A percentile compares a stretch with the other conserved stretches of the same genome.
phyloP scores from a whole-genome alignment of 2,329 filamentous ascomycete species.

The Ambrosiella cleistominuta region DNA sequence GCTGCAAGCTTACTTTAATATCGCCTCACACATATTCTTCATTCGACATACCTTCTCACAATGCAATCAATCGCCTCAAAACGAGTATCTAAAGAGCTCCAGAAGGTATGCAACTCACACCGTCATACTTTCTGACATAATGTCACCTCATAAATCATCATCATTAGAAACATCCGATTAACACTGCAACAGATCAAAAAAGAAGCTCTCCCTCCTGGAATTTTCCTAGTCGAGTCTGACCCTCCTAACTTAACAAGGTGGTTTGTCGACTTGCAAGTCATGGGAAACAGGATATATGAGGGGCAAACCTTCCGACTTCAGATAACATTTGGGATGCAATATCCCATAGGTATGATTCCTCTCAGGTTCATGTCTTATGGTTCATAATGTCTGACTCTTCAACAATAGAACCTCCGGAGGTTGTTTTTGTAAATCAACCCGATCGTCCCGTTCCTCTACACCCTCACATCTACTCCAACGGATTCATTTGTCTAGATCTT shows the following conservation, averaged over 20 bases:
- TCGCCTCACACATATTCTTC: neutral
- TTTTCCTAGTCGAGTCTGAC: slow-evolving; percentile 63
- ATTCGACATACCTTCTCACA: neutral
- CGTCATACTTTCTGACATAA: too few relatives aligned
- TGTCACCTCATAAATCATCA: too few relatives aligned
- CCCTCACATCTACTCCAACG: slow-evolving; percentile 95
- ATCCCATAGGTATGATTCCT: slow-evolving; percentile 64
- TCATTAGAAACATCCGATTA: too few relatives aligned
- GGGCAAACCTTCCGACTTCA: slow-evolving; percentile 68
- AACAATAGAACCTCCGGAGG: slow-evolving; percentile 70
- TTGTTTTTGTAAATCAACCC: slow-evolving; percentile 52
- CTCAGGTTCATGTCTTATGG: neutral
- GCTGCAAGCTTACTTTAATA: neutral
- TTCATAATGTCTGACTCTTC: neutral
- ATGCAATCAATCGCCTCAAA: slow-evolving; percentile 30
- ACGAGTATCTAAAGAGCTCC: slow-evolving; percentile 40
- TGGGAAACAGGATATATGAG: slow-evolving; percentile 74
- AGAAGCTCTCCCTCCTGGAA: slow-evolving; percentile 38
- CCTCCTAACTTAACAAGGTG: slow-evolving; percentile 61
- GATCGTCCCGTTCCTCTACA: slow-evolving; percentile 67
- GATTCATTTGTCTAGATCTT: slow-evolving; percentile 93
- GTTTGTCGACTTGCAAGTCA: slow-evolving; percentile 78
- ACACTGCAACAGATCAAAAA: slow-evolving; percentile 19
- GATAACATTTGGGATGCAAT: slow-evolving; percentile 67
- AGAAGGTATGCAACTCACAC: slow-evolving; percentile 27